Evolutionary conservation across 2,329 filamentous ascomycete genomes (phyloP).

Genomic region (Mycosphaerella sp.): DNA sequence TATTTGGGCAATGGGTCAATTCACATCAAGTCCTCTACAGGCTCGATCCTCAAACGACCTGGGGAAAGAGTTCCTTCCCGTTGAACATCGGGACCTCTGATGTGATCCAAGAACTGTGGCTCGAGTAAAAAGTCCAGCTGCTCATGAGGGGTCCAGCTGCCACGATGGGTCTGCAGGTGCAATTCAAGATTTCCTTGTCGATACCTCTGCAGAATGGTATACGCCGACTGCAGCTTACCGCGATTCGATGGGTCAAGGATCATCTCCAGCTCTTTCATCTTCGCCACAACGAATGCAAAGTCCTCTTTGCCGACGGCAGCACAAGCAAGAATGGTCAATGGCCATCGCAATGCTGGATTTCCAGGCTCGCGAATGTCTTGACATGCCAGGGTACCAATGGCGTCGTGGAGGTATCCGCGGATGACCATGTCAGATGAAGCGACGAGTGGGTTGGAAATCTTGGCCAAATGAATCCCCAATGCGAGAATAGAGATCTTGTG

Average conservation of each 20-base stretch:
- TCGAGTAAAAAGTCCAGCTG: slow-evolving; percentile 15
- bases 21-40: not conserved
- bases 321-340: slow-evolving; percentile 16
- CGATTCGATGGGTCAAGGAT: slow-evolving; percentile 15
- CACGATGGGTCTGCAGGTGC: not conserved
- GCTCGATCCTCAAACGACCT: not conserved
- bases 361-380: slow-evolving; percentile 11
- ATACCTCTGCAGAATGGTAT: not conserved
- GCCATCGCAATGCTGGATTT: slow-evolving; percentile 18
- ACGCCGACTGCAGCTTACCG: slow-evolving; percentile 6
- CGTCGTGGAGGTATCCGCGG: not conserved
- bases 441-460: slow-evolving; percentile 6
- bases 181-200: not conserved
- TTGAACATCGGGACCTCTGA: not conserved
- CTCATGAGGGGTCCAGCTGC: not conserved
- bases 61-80: not conserved
- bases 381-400: slow-evolving; percentile 3
- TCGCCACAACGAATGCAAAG: slow-evolving; percentile 2
- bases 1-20: not conserved
- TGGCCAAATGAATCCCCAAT: slow-evolving; percentile 12
- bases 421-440: slow-evolving; percentile 2
- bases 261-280: slow-evolving; percentile 11
- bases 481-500: slow-evolving; percentile 10
- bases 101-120: not conserved
- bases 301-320: slow-evolving; percentile 10